A percentile compares a stretch with the other conserved stretches of the same genome.
phyloP scores from a whole-genome alignment of 306 rosid species.

The Comarum palustre region DNA sequence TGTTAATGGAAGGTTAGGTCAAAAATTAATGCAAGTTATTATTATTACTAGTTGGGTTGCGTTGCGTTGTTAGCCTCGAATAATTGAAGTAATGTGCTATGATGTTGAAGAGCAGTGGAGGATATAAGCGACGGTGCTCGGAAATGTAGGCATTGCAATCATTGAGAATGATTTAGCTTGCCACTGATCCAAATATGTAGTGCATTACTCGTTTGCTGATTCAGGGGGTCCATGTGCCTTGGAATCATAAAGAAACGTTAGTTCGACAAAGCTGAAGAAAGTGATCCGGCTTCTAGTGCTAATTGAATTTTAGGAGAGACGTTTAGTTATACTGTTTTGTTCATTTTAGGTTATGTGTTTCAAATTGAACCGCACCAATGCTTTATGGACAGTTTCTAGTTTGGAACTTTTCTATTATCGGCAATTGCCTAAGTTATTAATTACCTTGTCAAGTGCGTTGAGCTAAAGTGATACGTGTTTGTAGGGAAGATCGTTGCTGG shows the following conservation, averaged over 20 bases:
- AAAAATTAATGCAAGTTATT: no score
- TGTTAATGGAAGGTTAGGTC: no score
- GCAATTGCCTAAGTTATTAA: background rate
- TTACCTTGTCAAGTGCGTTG: background rate
- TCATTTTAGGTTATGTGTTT: background rate
- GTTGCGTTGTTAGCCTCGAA: background rate
- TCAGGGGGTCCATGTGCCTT: no score
- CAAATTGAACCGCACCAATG: background rate
- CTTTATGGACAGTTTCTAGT: no score
- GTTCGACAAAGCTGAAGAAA: no score
- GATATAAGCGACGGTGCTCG: background rate
- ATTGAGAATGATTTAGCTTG: background rate
- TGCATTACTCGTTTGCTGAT: no score
- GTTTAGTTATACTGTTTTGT: background rate
- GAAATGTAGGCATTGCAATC: background rate
- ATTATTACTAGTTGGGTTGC: background rate
- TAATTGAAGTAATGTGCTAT: background rate
- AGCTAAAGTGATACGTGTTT: slow-evolving; percentile 36
- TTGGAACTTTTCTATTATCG: no score
- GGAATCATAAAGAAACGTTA: no score
- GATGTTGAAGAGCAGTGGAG: background rate
- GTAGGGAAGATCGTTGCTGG: slow-evolving; percentile 60
- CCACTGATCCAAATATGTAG: background rate
- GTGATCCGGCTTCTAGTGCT: no score
- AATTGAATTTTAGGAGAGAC: background rate